phyloP scores from a whole-genome alignment of 768 basidiomycete genomes.

The Hygrocybe punicea region DNA sequence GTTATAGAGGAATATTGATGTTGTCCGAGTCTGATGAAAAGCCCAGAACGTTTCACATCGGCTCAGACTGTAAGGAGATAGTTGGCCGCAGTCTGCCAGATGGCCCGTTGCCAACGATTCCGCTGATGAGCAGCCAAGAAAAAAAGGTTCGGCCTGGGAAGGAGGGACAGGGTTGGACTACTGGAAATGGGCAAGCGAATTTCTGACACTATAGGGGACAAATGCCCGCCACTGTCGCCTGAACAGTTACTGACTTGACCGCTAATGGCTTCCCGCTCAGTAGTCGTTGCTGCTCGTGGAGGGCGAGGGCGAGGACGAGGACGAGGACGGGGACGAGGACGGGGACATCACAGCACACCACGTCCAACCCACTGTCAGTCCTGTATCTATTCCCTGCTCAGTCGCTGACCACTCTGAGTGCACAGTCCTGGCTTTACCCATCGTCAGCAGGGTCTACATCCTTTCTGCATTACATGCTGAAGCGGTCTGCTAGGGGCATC shows the following conservation, averaged over 20 bases:
- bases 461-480: too few species aligned
- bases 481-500: neutral
- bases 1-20: too few species aligned
- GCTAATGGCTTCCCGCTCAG: too few species aligned
- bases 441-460: neutral
- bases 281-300: neutral
- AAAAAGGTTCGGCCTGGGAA: too few species aligned
- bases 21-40: too few species aligned
- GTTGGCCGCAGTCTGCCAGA: neutral
- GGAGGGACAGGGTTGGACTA: too few species aligned
- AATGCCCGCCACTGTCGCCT: too few species aligned
- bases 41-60: neutral
- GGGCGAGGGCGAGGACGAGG: neutral
- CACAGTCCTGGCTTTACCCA: conserved; percentile 6
- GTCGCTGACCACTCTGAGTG: neutral
- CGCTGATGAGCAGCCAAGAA: too few species aligned
- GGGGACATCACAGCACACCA: neutral
- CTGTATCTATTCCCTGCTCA: neutral
- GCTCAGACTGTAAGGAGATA: neutral
- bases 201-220: too few species aligned
- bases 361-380: conserved; percentile 6
- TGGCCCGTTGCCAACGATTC: neutral
- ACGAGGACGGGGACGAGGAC: too few species aligned
- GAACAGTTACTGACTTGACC: too few species aligned
- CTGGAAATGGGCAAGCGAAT: too few species aligned